These are phyloP conservation scores for Globisporangium paddicum DNA, from an alignment of 352 stramenopile species.

Conservation along the genomic window DNA sequence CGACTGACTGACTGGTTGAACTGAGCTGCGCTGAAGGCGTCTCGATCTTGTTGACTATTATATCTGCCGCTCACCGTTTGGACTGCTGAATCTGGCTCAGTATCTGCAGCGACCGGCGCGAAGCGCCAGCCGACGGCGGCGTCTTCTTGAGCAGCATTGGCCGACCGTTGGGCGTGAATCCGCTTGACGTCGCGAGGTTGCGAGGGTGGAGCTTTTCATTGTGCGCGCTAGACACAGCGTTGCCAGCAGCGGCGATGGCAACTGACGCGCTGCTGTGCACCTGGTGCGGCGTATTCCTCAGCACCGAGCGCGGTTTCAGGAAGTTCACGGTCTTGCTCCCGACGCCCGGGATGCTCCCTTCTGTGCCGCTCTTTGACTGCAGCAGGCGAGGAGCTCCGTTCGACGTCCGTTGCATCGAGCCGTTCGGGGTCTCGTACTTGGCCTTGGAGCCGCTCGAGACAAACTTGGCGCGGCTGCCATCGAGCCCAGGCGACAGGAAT, in stretches of 20 bases:
- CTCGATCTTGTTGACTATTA: too few relatives aligned
- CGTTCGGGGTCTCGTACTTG: slow-evolving; percentile 53
- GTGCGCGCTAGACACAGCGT: neutral
- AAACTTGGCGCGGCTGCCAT: slow-evolving; percentile 20
- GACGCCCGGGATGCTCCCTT: slow-evolving; percentile 12
- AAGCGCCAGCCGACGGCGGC: slow-evolving; percentile 59
- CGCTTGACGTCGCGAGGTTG: slow-evolving; percentile 11
- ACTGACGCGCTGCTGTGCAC: slow-evolving; percentile 1
- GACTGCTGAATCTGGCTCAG: slow-evolving; percentile 77
- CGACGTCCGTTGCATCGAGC: slow-evolving; percentile 19
- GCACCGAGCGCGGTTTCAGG: slow-evolving; percentile 70
- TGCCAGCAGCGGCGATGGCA: neutral
- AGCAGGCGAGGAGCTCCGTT: slow-evolving; percentile 33
- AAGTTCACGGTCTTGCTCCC: slow-evolving; percentile 69
- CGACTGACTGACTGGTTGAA: neutral
- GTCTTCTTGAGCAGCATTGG: slow-evolving; percentile 44
- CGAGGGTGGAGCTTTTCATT: slow-evolving; percentile 13
- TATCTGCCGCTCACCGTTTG: slow-evolving; percentile 22
- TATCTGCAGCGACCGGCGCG: slow-evolving; percentile 72
- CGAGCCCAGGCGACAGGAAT: slow-evolving; percentile 57
- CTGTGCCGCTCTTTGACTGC: slow-evolving; percentile 40
- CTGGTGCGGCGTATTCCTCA: slow-evolving; percentile 14
- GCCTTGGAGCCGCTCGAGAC: slow-evolving; percentile 51
- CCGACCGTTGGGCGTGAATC: slow-evolving; percentile 32
- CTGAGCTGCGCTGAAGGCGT: too few relatives aligned